These are phyloP conservation scores for Stenogyne calaminthoides DNA, from an alignment of 305 asterid genomes.

Conservation along the genomic window DNA sequence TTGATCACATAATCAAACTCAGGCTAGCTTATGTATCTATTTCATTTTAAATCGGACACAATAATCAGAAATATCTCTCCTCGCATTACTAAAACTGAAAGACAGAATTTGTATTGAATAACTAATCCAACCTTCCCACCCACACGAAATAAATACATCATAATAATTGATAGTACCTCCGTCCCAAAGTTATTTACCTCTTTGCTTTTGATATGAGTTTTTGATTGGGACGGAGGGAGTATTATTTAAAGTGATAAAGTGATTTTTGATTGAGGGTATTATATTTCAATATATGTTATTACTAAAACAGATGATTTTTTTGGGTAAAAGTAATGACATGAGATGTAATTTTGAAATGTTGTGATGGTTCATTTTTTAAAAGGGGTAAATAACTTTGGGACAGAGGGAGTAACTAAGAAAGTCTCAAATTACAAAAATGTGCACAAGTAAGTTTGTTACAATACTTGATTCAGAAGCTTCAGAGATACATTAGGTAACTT, in stretches of 20 bases:
- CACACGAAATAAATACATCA: neutral
- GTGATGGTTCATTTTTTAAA: no score
- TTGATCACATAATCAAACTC: conserved; percentile 26
- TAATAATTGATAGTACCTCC: conserved; percentile 23
- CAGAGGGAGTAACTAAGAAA: conserved; percentile 19
- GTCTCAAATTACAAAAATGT: conserved; percentile 22
- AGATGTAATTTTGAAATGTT: no score
- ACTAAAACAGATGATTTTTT: no score
- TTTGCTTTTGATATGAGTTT: no score
- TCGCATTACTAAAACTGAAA: conserved; percentile 13
- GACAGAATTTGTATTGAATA: conserved; percentile 8
- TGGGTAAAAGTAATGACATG: no score
- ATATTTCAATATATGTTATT: no score
- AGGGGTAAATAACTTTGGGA: no score
- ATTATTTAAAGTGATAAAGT: no score
- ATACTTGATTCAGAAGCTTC: conserved; percentile 91
- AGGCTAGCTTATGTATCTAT: conserved; percentile 9
- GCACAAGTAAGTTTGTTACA: conserved; percentile 24
- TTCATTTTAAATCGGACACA: conserved; percentile 29
- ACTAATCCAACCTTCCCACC: neutral
- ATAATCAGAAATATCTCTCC: conserved; percentile 10
- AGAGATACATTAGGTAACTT: conserved; percentile 69
- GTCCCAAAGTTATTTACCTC: no score
- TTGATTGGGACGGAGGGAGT: no score
- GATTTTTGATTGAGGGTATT: no score